Evolutionary conservation across 2,329 filamentous ascomycete genomes (phyloP), one percentile per base, ranked within the genome.

Genomic region (Fusarium neocosmosporiellum): DNA sequence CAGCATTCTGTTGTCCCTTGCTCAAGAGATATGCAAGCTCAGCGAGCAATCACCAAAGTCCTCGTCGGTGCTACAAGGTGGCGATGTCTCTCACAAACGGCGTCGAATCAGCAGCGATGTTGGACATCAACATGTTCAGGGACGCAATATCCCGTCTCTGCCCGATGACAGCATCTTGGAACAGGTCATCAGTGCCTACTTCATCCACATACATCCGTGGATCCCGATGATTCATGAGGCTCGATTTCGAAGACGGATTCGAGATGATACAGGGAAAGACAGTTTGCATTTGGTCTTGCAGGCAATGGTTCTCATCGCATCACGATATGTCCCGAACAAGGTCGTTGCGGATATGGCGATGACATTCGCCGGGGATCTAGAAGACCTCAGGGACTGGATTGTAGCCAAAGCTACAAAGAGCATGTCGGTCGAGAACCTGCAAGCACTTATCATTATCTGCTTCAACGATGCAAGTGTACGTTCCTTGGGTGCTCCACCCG

Each of bases 201-300:
- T 84, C 63, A 67, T 67, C 9, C 69, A 77, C 14, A 77, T 83
- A 2, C 82, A 84, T 46, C 82, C 82, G 0, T 84, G 82, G 79
- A 82, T 82, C n/a, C 82, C 81, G 0, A 80, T 83, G 46, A 60
- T 83, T 8, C 81, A 83, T 60, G 76, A 82, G 60, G 72, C 62
- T n/a, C 67, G 78, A 2, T 78, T 81, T 27, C 76, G 77, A 1
- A 59, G 62, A 14, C 74, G 78, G 2, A 58, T 82, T 3, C 20
- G 59, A 7, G 67, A 79, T 27, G 60, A 74, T 9, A 20, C 36
- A 1, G 73, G 80, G 11, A 70, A 71, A 7, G 57, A 63, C 1
- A 76, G 74, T 16, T 63, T 84, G 18, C 66, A 72, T 4, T 75
- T 81, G 2, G 69, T 84, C 4, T 64, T 84, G 9, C 79, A 83